Conservation (phyloP, 31 red algal genomes). For the Endocladia muricata region DNA sequence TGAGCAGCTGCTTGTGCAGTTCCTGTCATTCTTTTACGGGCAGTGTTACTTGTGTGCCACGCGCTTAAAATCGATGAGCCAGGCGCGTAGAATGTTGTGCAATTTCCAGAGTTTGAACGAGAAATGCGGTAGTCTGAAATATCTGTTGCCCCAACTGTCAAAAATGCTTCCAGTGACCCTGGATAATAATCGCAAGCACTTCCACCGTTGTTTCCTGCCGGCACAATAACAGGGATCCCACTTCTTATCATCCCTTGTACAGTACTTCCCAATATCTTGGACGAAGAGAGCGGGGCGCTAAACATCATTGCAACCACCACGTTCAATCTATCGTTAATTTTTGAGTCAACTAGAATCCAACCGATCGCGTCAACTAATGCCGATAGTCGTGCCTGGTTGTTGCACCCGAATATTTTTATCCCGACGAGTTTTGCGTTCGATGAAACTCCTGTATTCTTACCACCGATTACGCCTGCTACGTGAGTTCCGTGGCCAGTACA, state of each 20-base stretch:
- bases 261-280: slow-evolving; percentile 20
- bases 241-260: slow-evolving; percentile 16
- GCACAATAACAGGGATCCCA: slow-evolving; percentile 59
- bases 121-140: slow-evolving; percentile 26
- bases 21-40: slow-evolving; percentile 32
- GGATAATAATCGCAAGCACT: slow-evolving; percentile 36
- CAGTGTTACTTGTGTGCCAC: slow-evolving; percentile 61
- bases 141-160: slow-evolving; percentile 56
- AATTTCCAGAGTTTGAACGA: slow-evolving; percentile 59
- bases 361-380: slow-evolving; percentile 49
- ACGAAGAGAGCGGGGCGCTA: neutral
- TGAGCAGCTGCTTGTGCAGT: slow-evolving; percentile 68
- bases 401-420: slow-evolving; percentile 51
- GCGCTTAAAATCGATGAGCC: slow-evolving; percentile 37
- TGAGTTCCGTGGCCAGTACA: slow-evolving; percentile 82
- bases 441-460: slow-evolving; percentile 51
- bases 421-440: slow-evolving; percentile 29
- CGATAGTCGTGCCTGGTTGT: slow-evolving; percentile 31
- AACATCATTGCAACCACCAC: slow-evolving; percentile 45
- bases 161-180: neutral
- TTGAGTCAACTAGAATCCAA: slow-evolving; percentile 60
- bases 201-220: slow-evolving; percentile 49
- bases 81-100: slow-evolving; percentile 63
- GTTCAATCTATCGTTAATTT: slow-evolving; percentile 6
- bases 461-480: slow-evolving; percentile 51